Conservation (phyloP, 2,329 filamentous ascomycete species). For the Botrytis squamosa region DNA sequence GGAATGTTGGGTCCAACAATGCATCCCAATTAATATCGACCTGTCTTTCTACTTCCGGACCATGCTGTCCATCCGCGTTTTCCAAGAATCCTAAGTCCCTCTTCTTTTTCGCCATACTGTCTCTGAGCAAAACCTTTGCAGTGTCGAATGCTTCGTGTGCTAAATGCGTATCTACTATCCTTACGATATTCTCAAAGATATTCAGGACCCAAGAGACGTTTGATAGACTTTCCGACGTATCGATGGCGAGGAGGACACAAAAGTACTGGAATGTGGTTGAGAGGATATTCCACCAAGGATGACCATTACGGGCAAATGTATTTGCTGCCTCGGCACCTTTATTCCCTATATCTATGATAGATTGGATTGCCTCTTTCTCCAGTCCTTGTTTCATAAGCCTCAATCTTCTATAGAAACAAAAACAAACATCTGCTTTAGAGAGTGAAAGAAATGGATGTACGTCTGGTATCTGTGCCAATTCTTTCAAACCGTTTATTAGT, state of each 20-base stretch:
- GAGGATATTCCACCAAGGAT: slow-evolving; percentile 33
- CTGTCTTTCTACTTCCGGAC: slow-evolving; percentile 13
- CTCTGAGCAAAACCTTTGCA: slow-evolving; percentile 29
- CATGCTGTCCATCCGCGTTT: slow-evolving; percentile 14
- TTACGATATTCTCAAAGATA: slow-evolving; percentile 26
- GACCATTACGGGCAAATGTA: slow-evolving; percentile 22
- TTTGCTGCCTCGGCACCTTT: slow-evolving; percentile 27
- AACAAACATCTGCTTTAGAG: slow-evolving; percentile 30
- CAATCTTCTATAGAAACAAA: slow-evolving; percentile 31
- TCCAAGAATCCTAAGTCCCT: slow-evolving; percentile 28
- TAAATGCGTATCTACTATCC: slow-evolving; percentile 25
- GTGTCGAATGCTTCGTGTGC: slow-evolving; percentile 30
- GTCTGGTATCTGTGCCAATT: slow-evolving; percentile 19
- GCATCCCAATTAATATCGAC: slow-evolving; percentile 31
- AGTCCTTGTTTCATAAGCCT: slow-evolving; percentile 17
- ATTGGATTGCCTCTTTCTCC: slow-evolving; percentile 8
- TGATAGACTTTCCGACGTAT: slow-evolving; percentile 27
- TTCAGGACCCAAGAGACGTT: slow-evolving; percentile 28
- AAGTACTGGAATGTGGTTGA: slow-evolving; percentile 30
- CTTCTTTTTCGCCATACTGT: slow-evolving; percentile 26
- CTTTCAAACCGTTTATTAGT: not conserved
- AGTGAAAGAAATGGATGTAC: slow-evolving; percentile 21
- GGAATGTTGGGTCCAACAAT: slow-evolving; percentile 27
- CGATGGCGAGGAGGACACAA: slow-evolving; percentile 30
- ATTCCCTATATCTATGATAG: slow-evolving; percentile 12